Percentiles rank a stretch among this genome's conserved stretches.
Conservation (phyloP, 2,329 filamentous ascomycete species). For the Didymellaceae sp. region DNA sequence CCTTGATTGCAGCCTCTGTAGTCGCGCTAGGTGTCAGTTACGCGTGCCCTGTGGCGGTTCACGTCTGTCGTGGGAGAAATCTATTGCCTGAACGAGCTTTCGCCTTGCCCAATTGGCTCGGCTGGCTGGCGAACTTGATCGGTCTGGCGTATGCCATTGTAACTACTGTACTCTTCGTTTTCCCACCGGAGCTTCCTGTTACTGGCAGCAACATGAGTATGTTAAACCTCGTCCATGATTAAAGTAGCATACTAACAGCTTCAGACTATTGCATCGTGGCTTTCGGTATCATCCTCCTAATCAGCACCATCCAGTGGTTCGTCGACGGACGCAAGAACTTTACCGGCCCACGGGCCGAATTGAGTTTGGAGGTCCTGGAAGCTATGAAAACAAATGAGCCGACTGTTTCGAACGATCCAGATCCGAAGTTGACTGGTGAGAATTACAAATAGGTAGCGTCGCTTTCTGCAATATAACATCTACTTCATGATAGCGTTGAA, state of each 20-base stretch:
- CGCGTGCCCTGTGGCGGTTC: slow-evolving; percentile 74
- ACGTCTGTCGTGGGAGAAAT: slow-evolving; percentile 69
- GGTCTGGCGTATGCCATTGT: slow-evolving; percentile 71
- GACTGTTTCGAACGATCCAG: slow-evolving; percentile 62
- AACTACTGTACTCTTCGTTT: slow-evolving; percentile 78
- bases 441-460: neutral
- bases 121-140: slow-evolving; percentile 65
- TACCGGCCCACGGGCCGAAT: slow-evolving; percentile 54
- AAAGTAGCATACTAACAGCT: slow-evolving; percentile 18
- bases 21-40: slow-evolving; percentile 76
- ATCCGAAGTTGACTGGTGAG: slow-evolving; percentile 40
- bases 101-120: slow-evolving; percentile 60
- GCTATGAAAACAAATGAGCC: slow-evolving; percentile 36
- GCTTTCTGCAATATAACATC: neutral
- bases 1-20: slow-evolving; percentile 73
- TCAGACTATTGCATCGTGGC: slow-evolving; percentile 61
- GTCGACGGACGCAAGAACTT: slow-evolving; percentile 68
- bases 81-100: slow-evolving; percentile 68
- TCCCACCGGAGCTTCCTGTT: slow-evolving; percentile 71
- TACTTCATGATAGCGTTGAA: too few species aligned
- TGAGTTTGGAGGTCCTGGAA: slow-evolving; percentile 52
- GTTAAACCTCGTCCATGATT: slow-evolving; percentile 22
- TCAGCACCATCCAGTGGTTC: slow-evolving; percentile 65
- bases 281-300: slow-evolving; percentile 63
- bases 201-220: slow-evolving; percentile 72